Percentiles rank a stretch among this genome's conserved stretches.
These are phyloP conservation scores for Chenopodium album DNA, from an alignment of 148 eudicot species.

Conservation along the genomic window DNA sequence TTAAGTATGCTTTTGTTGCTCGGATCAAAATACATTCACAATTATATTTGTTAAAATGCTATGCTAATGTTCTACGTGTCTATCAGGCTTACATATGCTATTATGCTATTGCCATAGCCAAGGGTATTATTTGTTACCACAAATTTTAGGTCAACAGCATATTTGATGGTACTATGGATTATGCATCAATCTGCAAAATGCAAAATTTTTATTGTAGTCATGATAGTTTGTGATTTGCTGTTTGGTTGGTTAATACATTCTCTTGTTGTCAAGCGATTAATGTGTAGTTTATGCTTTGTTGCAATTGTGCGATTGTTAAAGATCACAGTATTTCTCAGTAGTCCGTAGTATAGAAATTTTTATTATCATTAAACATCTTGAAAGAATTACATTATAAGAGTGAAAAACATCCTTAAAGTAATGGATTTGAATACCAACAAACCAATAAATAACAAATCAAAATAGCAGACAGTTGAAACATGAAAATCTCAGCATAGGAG, in stretches of 20 bases:
- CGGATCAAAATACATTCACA: too few relatives aligned
- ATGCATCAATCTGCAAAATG: not conserved
- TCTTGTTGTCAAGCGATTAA: not conserved
- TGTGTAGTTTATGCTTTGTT: not conserved
- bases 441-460: not conserved
- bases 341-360: not conserved
- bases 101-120: not conserved
- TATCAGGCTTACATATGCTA: not conserved
- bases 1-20: not conserved
- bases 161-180: not conserved
- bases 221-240: not conserved
- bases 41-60: not conserved
- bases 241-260: not conserved
- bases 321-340: not conserved
- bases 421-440: not conserved
- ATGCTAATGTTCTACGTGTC: not conserved
- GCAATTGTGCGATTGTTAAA: not conserved
- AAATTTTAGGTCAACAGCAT: not conserved
- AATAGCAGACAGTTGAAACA: not conserved
- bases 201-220: not conserved
- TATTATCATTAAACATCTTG: not conserved
- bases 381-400: not conserved
- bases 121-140: not conserved
- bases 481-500: constrained; percentile 9
- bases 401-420: not conserved